Percentiles rank a stretch among this genome's conserved stretches.
Conservation (phyloP, 495 filamentous ascomycete genomes). For the Aspergillus kassunensis region DNA sequence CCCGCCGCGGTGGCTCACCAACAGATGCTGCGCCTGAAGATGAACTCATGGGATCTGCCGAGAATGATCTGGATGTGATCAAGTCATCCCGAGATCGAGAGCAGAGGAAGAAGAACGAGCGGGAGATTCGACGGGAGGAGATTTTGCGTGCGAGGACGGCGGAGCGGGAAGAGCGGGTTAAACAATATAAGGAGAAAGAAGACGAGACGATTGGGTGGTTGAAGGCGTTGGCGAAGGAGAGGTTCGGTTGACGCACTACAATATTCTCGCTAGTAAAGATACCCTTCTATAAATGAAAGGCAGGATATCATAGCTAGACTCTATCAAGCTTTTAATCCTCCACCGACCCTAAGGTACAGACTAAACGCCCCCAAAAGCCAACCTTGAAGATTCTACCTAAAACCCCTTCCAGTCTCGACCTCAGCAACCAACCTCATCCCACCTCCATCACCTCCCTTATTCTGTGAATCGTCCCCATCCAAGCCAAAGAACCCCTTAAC, state of each 20-base stretch:
- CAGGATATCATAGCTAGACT: no score
- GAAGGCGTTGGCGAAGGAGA: slow-evolving; percentile 42
- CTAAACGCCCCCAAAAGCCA: no score
- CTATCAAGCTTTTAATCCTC: slow-evolving; percentile 1
- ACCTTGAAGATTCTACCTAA: no score
- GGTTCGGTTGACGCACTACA: slow-evolving; percentile 40
- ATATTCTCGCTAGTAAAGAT: no score
- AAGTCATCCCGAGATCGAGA: slow-evolving; percentile 39
- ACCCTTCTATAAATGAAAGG: no score
- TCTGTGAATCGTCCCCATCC: slow-evolving; percentile 28
- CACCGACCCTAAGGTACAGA: no score
- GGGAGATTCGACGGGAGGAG: slow-evolving; percentile 41
- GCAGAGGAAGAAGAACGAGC: slow-evolving; percentile 42
- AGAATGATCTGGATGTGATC: slow-evolving; percentile 35
- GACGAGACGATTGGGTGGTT: slow-evolving; percentile 44
- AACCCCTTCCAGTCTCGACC: slow-evolving; percentile 55
- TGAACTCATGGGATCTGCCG: slow-evolving; percentile 41
- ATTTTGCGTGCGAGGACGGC: slow-evolving; percentile 37
- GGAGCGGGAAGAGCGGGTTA: slow-evolving; percentile 42
- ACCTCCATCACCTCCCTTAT: slow-evolving; percentile 25
- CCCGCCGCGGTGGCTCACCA: slow-evolving; percentile 38
- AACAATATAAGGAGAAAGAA: slow-evolving; percentile 42
- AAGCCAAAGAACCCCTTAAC: slow-evolving; percentile 58
- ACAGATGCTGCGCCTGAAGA: slow-evolving; percentile 37
- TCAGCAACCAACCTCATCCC: slow-evolving; percentile 54